These are phyloP conservation scores for Cryptococcus jaspeensis DNA, from an alignment of 1,284 basidiomycete genomes.

Conservation along the genomic window DNA sequence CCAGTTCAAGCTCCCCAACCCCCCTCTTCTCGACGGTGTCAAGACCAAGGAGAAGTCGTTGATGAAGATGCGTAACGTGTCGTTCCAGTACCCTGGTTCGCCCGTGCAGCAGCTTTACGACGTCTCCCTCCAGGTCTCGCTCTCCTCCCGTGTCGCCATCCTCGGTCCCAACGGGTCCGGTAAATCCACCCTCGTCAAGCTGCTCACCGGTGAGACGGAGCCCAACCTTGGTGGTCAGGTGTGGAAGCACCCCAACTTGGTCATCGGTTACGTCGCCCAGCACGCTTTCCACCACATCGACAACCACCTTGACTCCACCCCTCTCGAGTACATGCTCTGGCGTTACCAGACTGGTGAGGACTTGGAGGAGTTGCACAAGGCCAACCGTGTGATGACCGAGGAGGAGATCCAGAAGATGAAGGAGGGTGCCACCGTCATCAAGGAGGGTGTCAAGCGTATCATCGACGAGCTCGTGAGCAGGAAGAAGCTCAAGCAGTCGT, in stretches of 20 bases:
- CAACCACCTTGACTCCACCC: slow-evolving; percentile 95
- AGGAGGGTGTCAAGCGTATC: slow-evolving; percentile 90
- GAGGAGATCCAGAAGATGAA: slow-evolving; percentile 96
- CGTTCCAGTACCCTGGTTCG: slow-evolving; percentile 91
- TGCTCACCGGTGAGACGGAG: slow-evolving; percentile 96
- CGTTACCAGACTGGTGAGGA: slow-evolving; percentile 99
- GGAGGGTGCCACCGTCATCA: slow-evolving; percentile 79
- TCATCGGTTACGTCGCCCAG: slow-evolving; percentile 97
- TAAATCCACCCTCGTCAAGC: slow-evolving; percentile 98
- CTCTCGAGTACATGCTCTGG: slow-evolving; percentile 98
- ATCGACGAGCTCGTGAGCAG: slow-evolving; percentile 89
- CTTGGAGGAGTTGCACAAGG: slow-evolving; percentile 93
- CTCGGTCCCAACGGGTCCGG: slow-evolving; percentile 97
- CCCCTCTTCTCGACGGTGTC: slow-evolving; percentile 95
- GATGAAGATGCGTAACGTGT: slow-evolving; percentile 96
- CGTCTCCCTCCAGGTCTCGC: slow-evolving; percentile 92
- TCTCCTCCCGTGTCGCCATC: slow-evolving; percentile 94
- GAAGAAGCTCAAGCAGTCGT: slow-evolving; percentile 99
- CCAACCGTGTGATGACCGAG: slow-evolving; percentile 77
- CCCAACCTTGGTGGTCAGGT: slow-evolving; percentile 93
- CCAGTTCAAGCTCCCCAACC: slow-evolving; percentile 94
- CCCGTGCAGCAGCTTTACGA: slow-evolving; percentile 86
- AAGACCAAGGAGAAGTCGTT: slow-evolving; percentile 99
- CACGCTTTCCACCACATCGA: slow-evolving; percentile 99
- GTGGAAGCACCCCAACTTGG: slow-evolving; percentile 99